Conservation (phyloP, 1,284 basidiomycete species). For the Boletus austroedulis region DNA sequence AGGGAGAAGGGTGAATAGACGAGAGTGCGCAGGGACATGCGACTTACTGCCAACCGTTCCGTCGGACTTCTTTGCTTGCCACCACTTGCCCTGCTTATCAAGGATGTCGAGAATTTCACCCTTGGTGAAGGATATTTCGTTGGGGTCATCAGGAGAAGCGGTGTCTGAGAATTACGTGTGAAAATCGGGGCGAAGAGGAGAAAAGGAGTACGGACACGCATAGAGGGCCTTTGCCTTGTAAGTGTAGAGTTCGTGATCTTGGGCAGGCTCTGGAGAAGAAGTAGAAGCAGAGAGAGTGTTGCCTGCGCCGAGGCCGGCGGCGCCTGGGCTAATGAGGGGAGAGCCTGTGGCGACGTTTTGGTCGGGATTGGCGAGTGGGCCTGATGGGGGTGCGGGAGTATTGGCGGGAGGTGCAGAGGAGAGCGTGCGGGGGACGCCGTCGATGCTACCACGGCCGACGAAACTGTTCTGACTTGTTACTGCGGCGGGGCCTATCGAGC, state of each 20-base stretch:
- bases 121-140: slow-evolving; percentile 93
- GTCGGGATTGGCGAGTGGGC: slow-evolving; percentile 47
- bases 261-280: slow-evolving; percentile 25
- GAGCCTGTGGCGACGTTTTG: slow-evolving; percentile 50
- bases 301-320: slow-evolving; percentile 52
- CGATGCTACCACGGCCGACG: slow-evolving; percentile 48
- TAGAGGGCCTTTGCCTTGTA: slow-evolving; percentile 88
- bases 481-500: slow-evolving; percentile 38
- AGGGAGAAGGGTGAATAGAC: slow-evolving; percentile 19
- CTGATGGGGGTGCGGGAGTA: slow-evolving; percentile 38
- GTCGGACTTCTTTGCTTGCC: slow-evolving; percentile 86
- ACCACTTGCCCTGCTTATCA: slow-evolving; percentile 95
- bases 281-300: slow-evolving; percentile 34
- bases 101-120: slow-evolving; percentile 93
- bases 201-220: slow-evolving; percentile 59
- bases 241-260: slow-evolving; percentile 44
- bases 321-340: slow-evolving; percentile 58
- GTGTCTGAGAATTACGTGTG: slow-evolving; percentile 55
- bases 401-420: slow-evolving; percentile 39
- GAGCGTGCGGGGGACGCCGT: slow-evolving; percentile 47
- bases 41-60: slow-evolving; percentile 79
- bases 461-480: slow-evolving; percentile 67
- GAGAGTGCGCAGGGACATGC: background rate
- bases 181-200: slow-evolving; percentile 10
- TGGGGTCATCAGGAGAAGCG: slow-evolving; percentile 91